These are phyloP conservation scores for Suhomyces sp. DNA, from an alignment of 805 yeast species.

Conservation along the genomic window DNA sequence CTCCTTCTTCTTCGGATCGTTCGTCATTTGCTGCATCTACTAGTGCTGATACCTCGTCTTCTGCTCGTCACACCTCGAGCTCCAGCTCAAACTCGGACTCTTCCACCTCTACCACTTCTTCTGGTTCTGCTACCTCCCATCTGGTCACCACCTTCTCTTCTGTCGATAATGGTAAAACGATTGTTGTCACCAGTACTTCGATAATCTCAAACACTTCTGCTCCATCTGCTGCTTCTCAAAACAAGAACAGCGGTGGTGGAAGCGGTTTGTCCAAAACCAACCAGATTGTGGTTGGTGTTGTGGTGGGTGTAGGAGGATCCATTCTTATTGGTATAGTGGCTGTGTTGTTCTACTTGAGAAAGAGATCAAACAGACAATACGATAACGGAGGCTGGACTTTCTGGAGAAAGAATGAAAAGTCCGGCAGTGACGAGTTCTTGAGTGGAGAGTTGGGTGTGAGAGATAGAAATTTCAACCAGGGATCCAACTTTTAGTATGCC, in stretches of 20 bases:
- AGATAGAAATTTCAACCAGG: conserved; percentile 46
- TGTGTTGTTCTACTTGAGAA: conserved; percentile 33
- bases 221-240: conserved; percentile 22
- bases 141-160: conserved; percentile 28
- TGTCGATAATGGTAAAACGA: conserved; percentile 35
- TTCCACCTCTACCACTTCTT: not conserved
- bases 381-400: conserved; percentile 42
- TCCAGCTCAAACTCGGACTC: not conserved
- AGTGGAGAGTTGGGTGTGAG: conserved; percentile 47
- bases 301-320: conserved; percentile 46
- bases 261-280: conserved; percentile 42
- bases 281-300: conserved; percentile 45
- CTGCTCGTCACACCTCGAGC: not conserved
- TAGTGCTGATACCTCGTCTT: not conserved
- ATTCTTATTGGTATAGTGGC: conserved; percentile 34
- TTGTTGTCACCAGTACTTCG: conserved; percentile 40
- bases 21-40: not conserved
- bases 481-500: conserved; percentile 36
- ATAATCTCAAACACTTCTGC: conserved; percentile 21
- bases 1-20: not conserved
- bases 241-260: conserved; percentile 11
- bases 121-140: conserved; percentile 4
- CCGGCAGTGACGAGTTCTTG: conserved; percentile 38
- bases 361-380: conserved; percentile 27
- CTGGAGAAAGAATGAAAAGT: conserved; percentile 47